phyloP scores from a whole-genome alignment of 208 protist genomes.

The Angomonas ambiguus region DNA sequence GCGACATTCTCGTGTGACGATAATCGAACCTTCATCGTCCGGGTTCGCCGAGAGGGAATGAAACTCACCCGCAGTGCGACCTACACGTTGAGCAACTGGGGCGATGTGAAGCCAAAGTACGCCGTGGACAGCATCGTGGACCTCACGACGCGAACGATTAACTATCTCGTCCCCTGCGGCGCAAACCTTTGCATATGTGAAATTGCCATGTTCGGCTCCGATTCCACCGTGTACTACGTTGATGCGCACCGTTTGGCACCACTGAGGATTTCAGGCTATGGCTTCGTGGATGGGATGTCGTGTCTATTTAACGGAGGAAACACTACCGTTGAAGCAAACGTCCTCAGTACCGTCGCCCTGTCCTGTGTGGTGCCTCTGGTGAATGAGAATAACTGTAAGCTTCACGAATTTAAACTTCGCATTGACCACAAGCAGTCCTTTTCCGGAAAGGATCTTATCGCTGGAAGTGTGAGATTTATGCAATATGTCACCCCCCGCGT shows the following conservation, averaged over 20 bases:
- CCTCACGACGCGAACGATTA: slow-evolving; percentile 8
- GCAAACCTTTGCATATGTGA: slow-evolving; percentile 9
- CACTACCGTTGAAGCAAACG: not conserved
- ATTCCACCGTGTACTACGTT: not conserved
- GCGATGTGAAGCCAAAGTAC: not conserved
- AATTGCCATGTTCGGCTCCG: slow-evolving; percentile 13
- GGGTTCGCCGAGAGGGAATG: not conserved
- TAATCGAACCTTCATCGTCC: not conserved
- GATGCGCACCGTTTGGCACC: slow-evolving; percentile 10
- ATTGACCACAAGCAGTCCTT: not conserved
- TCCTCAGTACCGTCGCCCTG: not conserved
- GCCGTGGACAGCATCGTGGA: not conserved
- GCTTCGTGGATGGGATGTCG: slow-evolving; percentile 17
- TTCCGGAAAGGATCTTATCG: not conserved
- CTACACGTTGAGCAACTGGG: not conserved
- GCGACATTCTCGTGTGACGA: slow-evolving; percentile 3
- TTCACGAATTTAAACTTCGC: not conserved
- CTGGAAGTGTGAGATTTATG: not conserved
- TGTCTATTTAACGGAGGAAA: slow-evolving; percentile 23
- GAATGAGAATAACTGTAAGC: not conserved
- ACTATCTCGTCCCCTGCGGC: slow-evolving; percentile 8
- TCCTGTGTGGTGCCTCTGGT: not conserved
- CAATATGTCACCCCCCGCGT: slow-evolving; percentile 4
- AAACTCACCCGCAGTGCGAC: not conserved
- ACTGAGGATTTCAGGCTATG: slow-evolving; percentile 16